phyloP scores from a whole-genome alignment of 768 basidiomycete species.

The Phylloporus scabripes region DNA sequence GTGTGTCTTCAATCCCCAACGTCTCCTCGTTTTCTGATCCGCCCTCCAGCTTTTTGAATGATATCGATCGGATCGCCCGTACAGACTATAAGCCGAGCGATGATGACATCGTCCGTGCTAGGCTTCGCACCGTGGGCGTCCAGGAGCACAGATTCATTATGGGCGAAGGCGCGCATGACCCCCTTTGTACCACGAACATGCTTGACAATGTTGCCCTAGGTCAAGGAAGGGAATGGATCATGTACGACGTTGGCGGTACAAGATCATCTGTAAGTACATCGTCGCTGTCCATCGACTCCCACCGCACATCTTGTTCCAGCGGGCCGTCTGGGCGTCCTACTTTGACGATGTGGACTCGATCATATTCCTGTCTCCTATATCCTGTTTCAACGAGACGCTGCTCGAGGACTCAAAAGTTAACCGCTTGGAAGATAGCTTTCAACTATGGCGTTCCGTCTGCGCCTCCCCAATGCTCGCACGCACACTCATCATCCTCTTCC shows the following conservation, averaged over 20 bases:
- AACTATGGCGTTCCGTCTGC: slow-evolving; percentile 73
- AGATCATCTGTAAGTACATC: slow-evolving; percentile 49
- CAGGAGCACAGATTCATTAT: slow-evolving; percentile 68
- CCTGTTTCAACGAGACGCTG: slow-evolving; percentile 76
- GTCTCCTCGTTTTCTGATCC: slow-evolving; percentile 1
- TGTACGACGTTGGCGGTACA: slow-evolving; percentile 80
- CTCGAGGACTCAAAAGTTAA: slow-evolving; percentile 67
- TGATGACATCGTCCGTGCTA: slow-evolving; percentile 73
- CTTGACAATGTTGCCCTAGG: slow-evolving; percentile 31
- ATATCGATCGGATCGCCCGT: slow-evolving; percentile 59
- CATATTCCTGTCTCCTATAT: slow-evolving; percentile 71
- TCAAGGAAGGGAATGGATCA: slow-evolving; percentile 65
- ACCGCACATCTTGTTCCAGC: slow-evolving; percentile 34
- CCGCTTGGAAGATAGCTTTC: slow-evolving; percentile 69
- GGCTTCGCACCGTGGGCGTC: slow-evolving; percentile 71
- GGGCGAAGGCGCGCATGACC: slow-evolving; percentile 44
- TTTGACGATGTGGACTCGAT: slow-evolving; percentile 82
- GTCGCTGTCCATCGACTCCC: slow-evolving; percentile 1
- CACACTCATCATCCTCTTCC: slow-evolving; percentile 49
- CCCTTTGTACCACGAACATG: not conserved
- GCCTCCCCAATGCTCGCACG: slow-evolving; percentile 57
- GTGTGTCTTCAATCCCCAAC: slow-evolving; percentile 39
- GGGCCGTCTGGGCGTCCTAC: slow-evolving; percentile 73
- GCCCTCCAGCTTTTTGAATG: slow-evolving; percentile 56
- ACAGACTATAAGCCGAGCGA: slow-evolving; percentile 65